These are phyloP conservation scores for Boletus rubescentipes DNA, from an alignment of 768 basidiomycete genomes.

Conservation along the genomic window DNA sequence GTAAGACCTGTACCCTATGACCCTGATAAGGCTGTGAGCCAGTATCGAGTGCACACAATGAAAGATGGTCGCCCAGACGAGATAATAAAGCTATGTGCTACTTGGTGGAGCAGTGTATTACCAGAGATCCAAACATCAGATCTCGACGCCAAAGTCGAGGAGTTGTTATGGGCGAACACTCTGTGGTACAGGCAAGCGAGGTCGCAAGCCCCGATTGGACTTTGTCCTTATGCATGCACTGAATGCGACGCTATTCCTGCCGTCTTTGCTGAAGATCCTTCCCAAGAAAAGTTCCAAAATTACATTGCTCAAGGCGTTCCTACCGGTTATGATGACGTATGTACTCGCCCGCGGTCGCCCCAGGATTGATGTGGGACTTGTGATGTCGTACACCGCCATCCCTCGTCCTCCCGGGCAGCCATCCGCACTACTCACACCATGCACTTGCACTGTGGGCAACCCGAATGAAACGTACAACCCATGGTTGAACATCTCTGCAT, in stretches of 20 bases:
- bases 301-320: slow-evolving; percentile 43
- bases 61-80: slow-evolving; percentile 42
- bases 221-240: slow-evolving; percentile 63
- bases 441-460: slow-evolving; percentile 34
- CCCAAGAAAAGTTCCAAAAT: slow-evolving; percentile 39
- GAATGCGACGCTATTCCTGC: slow-evolving; percentile 51
- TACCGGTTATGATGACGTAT: slow-evolving; percentile 38
- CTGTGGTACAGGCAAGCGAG: slow-evolving; percentile 45
- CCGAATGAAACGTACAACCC: slow-evolving; percentile 44
- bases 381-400: slow-evolving; percentile 44
- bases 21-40: slow-evolving; percentile 40
- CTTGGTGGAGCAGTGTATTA: slow-evolving; percentile 33
- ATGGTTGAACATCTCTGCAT: slow-evolving; percentile 51
- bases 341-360: slow-evolving; percentile 51
- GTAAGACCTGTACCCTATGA: slow-evolving; percentile 56
- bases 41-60: slow-evolving; percentile 35
- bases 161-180: slow-evolving; percentile 48
- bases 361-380: slow-evolving; percentile 45
- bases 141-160: slow-evolving; percentile 46
- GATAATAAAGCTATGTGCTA: slow-evolving; percentile 43
- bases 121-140: slow-evolving; percentile 25
- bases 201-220: slow-evolving; percentile 49
- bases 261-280: slow-evolving; percentile 37
- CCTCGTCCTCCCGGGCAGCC: slow-evolving; percentile 39
- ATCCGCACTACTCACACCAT: neutral